phyloP scores from a whole-genome alignment of 805 yeast species.

The Ogataea nonfermentans region DNA sequence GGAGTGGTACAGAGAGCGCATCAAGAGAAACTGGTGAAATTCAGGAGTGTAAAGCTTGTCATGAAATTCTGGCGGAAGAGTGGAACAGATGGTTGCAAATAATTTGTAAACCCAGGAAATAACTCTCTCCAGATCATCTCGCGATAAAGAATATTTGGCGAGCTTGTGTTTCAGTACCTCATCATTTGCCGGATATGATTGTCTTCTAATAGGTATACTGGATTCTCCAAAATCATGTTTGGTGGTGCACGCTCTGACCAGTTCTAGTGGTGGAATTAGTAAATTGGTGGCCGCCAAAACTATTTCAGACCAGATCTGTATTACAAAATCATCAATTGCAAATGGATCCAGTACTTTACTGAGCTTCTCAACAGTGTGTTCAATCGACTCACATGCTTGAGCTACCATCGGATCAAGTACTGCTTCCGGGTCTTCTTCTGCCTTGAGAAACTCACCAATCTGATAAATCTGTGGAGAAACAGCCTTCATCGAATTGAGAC shows the following conservation, averaged over 20 bases:
- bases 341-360: slow-evolving; percentile 11
- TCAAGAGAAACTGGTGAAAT: slow-evolving; percentile 11
- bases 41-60: slow-evolving; percentile 9
- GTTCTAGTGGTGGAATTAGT: slow-evolving; percentile 17
- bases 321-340: slow-evolving; percentile 16
- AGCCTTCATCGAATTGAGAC: slow-evolving; percentile 7
- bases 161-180: slow-evolving; percentile 1
- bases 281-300: slow-evolving; percentile 14
- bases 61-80: slow-evolving; percentile 7
- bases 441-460: slow-evolving; percentile 14
- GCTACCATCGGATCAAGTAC: slow-evolving; percentile 11
- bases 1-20: slow-evolving; percentile 11
- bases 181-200: slow-evolving; percentile 10
- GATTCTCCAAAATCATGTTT: too few relatives aligned
- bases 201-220: slow-evolving; percentile 8
- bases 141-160: slow-evolving; percentile 1
- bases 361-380: slow-evolving; percentile 6
- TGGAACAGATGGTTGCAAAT: slow-evolving; percentile 9
- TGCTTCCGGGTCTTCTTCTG: slow-evolving; percentile 12
- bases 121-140: slow-evolving; percentile 17
- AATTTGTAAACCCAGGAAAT: slow-evolving; percentile 24
- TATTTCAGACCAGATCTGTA: slow-evolving; percentile 15
- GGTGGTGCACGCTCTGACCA: too few relatives aligned
- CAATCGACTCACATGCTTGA: slow-evolving; percentile 9
- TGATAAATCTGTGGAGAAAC: slow-evolving; percentile 6